These are phyloP conservation scores for Kurtzmaniella quercitrusa DNA, from an alignment of 1,139 yeast genomes.

Conservation along the genomic window DNA sequence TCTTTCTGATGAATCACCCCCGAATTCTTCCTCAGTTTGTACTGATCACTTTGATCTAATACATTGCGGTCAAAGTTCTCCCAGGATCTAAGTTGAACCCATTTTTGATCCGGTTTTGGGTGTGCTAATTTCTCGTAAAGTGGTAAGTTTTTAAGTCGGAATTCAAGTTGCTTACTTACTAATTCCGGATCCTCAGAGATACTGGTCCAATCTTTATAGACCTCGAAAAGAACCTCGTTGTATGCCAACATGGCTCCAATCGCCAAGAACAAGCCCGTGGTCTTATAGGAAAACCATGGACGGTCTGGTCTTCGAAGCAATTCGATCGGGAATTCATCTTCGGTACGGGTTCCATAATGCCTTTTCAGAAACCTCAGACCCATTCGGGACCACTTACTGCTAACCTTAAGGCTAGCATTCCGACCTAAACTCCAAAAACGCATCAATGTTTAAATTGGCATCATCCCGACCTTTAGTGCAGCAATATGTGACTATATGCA, in stretches of 20 bases:
- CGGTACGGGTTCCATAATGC: not conserved
- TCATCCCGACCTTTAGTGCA: not conserved
- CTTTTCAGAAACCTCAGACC: not conserved
- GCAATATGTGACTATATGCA: not conserved
- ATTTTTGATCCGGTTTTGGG: slow-evolving; percentile 35
- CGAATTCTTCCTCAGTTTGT: not conserved
- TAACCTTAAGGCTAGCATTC: not conserved
- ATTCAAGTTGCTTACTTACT: slow-evolving; percentile 28
- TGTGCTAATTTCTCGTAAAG: slow-evolving; percentile 47
- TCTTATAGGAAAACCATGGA: slow-evolving; percentile 32
- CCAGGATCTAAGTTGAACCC: slow-evolving; percentile 54
- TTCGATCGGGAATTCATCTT: not conserved
- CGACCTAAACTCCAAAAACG: not conserved
- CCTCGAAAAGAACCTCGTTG: slow-evolving; percentile 31
- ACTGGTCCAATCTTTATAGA: slow-evolving; percentile 28
- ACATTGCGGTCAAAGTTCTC: slow-evolving; percentile 49
- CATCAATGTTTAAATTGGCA: not conserved
- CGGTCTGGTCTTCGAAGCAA: slow-evolving; percentile 11
- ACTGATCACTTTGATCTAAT: slow-evolving; percentile 24
- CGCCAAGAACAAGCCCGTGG: slow-evolving; percentile 22
- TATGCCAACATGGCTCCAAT: slow-evolving; percentile 32
- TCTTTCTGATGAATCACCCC: slow-evolving; percentile 21
- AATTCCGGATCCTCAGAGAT: slow-evolving; percentile 20
- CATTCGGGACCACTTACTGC: not conserved
- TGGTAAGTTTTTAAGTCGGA: slow-evolving; percentile 48